phyloP scores from a whole-genome alignment of 1,284 basidiomycete species.

The Leccinum laetum region DNA sequence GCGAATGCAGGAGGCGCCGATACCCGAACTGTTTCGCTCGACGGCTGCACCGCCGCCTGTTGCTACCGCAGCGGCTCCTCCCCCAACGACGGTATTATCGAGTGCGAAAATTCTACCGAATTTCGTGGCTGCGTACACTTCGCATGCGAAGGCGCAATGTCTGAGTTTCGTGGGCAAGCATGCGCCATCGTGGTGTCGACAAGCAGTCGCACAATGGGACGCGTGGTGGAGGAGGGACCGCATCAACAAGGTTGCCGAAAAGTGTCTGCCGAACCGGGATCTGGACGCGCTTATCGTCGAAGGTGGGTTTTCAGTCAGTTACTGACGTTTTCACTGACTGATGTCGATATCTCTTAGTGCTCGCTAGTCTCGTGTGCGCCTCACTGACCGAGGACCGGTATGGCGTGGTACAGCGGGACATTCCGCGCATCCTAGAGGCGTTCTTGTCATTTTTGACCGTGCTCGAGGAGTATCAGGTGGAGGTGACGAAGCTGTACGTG shows the following conservation, averaged over 20 bases:
- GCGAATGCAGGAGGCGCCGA: constrained; percentile 37
- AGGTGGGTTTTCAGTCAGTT: constrained; percentile 39
- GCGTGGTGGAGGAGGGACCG: constrained; percentile 63
- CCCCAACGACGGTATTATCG: neutral
- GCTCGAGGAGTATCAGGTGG: constrained; percentile 60
- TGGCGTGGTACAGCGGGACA: constrained; percentile 82
- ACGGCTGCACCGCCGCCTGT: constrained; percentile 28
- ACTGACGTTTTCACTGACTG: neutral
- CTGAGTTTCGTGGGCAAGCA: constrained; percentile 16
- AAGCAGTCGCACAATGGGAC: constrained; percentile 22
- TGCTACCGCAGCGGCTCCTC: neutral
- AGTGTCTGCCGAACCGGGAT: constrained; percentile 54
- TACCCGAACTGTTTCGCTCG: constrained; percentile 63
- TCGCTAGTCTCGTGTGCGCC: constrained; percentile 67
- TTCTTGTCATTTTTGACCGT: constrained; percentile 65
- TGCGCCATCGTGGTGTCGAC: constrained; percentile 34
- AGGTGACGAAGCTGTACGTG: constrained; percentile 41
- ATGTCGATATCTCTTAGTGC: constrained; percentile 41
- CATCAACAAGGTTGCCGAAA: constrained; percentile 48
- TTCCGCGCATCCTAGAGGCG: constrained; percentile 77
- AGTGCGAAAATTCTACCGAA: neutral
- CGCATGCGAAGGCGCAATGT: constrained; percentile 9
- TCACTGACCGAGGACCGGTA: constrained; percentile 80
- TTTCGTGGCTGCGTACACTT: constrained; percentile 21
- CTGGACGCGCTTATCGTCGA: constrained; percentile 58